These are phyloP conservation scores for Rugonectria rugulosa DNA, from an alignment of 2,329 filamentous ascomycete species.

Conservation along the genomic window DNA sequence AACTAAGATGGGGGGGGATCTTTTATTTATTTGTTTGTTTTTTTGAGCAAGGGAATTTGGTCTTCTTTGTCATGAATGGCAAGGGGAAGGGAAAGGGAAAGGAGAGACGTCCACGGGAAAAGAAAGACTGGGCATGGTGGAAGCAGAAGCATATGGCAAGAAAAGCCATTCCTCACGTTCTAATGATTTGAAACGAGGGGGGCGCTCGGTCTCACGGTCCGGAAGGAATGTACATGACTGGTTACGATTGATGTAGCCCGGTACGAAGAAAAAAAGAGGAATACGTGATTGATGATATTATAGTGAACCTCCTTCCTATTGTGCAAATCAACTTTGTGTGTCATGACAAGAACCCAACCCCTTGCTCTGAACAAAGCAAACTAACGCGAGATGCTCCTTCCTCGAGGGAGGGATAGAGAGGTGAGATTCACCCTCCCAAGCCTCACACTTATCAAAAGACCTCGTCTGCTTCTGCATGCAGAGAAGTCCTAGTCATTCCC, in stretches of 20 bases:
- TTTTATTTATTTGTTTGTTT: neutral
- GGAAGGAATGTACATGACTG: constrained; percentile 18
- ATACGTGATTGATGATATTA: constrained; percentile 31
- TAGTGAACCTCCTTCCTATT: neutral
- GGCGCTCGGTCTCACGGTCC: constrained; percentile 27
- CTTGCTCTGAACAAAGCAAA: neutral
- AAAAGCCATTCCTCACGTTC: constrained; percentile 32
- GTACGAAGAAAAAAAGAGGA: constrained; percentile 40
- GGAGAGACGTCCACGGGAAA: constrained; percentile 23
- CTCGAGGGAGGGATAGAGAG: too few species aligned
- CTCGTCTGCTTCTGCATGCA: too few species aligned
- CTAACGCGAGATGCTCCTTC: too few species aligned
- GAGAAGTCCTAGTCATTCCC: neutral
- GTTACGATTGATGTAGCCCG: constrained; percentile 26
- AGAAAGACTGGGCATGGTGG: constrained; percentile 28
- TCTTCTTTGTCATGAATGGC: constrained; percentile 21
- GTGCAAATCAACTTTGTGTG: neutral
- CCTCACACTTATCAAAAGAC: too few species aligned
- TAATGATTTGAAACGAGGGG: constrained; percentile 40
- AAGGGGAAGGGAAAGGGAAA: neutral
- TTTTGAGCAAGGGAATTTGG: constrained; percentile 13
- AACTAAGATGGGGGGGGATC: neutral
- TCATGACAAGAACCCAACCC: neutral
- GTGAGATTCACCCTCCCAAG: too few species aligned
- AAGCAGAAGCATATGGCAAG: constrained; percentile 9